Evolutionary conservation across 352 stramenopile genomes (phyloP).

Genomic region (Phytopythium aichiense): DNA sequence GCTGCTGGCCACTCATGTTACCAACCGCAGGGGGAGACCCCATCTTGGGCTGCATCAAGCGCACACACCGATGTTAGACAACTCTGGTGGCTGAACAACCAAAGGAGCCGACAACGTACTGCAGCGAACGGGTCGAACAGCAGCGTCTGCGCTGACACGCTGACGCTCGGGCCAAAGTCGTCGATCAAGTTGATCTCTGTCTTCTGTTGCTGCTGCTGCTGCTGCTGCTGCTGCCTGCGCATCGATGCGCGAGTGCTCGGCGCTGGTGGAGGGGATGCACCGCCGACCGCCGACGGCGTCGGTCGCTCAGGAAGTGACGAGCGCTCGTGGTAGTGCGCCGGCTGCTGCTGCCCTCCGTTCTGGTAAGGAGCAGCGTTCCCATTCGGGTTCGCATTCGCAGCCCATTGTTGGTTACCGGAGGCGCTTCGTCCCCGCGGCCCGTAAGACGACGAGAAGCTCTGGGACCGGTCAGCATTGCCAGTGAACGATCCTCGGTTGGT

Average conservation of each 20-base stretch:
- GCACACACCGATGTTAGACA: not conserved
- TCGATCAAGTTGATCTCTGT: constrained; percentile 77
- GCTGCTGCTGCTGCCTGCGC: constrained; percentile 11
- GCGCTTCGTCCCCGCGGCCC: not conserved
- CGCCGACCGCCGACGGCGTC: constrained; percentile 9
- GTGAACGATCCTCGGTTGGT: constrained; percentile 19
- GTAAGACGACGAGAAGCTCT: not conserved
- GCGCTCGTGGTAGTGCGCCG: constrained; percentile 17
- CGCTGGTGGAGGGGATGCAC: constrained; percentile 8
- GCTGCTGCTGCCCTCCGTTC: constrained; percentile 10
- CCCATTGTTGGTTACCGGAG: constrained; percentile 7
- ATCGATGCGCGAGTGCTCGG: constrained; percentile 8
- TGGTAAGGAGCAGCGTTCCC: not conserved
- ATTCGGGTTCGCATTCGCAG: not conserved
- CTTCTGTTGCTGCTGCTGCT: constrained; percentile 25
- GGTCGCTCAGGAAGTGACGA: constrained; percentile 21
- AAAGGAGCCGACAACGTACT: constrained; percentile 23
- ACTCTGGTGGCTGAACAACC: too few relatives aligned
- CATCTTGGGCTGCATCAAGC: constrained; percentile 22
- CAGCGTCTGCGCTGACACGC: constrained; percentile 56
- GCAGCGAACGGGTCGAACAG: constrained; percentile 70
- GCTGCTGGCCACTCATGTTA: constrained; percentile 11
- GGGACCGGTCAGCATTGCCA: constrained; percentile 1
- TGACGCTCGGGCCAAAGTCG: constrained; percentile 59
- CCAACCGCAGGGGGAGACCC: constrained; percentile 9